These are phyloP conservation scores for Filobasidium wieringae DNA, from an alignment of 768 basidiomycete genomes.

Conservation along the genomic window DNA sequence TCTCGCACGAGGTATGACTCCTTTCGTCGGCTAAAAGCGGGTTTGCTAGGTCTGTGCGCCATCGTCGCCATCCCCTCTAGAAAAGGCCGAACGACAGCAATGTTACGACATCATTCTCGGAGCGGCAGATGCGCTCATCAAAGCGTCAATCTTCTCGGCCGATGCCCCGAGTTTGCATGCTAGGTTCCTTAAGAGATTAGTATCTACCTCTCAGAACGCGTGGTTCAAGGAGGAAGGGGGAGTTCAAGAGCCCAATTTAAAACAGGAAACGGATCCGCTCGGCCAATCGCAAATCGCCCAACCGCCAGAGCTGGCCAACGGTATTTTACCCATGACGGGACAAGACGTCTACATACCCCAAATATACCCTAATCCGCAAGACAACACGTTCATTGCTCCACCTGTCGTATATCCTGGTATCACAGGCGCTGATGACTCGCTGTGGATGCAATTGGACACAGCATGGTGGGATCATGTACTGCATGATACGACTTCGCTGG, in stretches of 20 bases:
- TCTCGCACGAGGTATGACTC: background rate
- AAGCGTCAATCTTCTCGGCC: slow-evolving; percentile 16
- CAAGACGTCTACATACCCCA: background rate
- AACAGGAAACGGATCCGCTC: too few species aligned
- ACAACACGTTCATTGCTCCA: background rate
- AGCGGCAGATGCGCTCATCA: slow-evolving; percentile 18
- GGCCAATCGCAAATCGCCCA: slow-evolving; percentile 1
- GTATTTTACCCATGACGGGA: background rate
- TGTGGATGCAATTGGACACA: slow-evolving; percentile 9
- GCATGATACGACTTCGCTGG: too few species aligned
- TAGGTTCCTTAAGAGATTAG: slow-evolving; percentile 16
- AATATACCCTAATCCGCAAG: background rate
- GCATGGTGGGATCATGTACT: slow-evolving; percentile 13
- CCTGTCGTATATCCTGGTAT: background rate
- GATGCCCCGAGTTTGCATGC: slow-evolving; percentile 22
- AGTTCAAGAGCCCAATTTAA: too few species aligned
- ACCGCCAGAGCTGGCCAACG: background rate
- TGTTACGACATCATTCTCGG: slow-evolving; percentile 19
- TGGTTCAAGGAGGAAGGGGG: background rate
- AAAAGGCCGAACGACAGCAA: slow-evolving; percentile 16
- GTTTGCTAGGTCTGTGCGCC: slow-evolving; percentile 10
- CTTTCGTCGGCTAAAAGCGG: background rate
- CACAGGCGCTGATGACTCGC: background rate
- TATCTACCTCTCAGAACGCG: background rate
- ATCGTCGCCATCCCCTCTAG: slow-evolving; percentile 10